phyloP scores from a whole-genome alignment of 257 asterid genomes.

The Paulownia fortunei region DNA sequence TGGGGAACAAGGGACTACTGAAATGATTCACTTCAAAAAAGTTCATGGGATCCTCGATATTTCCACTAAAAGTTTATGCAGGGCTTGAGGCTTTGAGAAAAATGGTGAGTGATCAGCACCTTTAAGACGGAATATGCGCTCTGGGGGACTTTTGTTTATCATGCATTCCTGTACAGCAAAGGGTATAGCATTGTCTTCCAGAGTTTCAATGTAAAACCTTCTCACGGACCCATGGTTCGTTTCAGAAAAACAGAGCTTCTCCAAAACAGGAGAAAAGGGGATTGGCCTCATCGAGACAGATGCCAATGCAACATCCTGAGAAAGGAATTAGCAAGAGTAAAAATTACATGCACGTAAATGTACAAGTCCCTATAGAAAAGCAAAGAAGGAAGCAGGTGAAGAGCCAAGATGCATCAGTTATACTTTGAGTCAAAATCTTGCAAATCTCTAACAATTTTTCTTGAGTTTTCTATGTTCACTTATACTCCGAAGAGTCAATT shows the following conservation, averaged over 20 bases:
- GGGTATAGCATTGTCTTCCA: constrained; percentile 91
- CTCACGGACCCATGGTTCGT: constrained; percentile 78
- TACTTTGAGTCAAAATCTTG: background rate
- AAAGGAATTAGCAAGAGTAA: constrained; percentile 24
- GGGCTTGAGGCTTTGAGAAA: constrained; percentile 96
- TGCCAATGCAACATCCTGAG: constrained; percentile 95
- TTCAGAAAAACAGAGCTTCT: constrained; percentile 84
- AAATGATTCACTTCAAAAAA: background rate
- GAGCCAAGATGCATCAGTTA: background rate
- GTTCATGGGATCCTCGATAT: constrained; percentile 66
- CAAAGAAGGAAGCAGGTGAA: background rate
- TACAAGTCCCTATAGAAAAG: background rate
- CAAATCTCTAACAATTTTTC: background rate
- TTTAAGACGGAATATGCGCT: constrained; percentile 72
- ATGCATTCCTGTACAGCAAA: constrained; percentile 71
- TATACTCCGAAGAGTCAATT: background rate
- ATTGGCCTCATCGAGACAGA: constrained; percentile 94
- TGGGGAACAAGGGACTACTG: background rate
- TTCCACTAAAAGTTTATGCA: constrained; percentile 79
- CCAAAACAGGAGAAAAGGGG: constrained; percentile 86
- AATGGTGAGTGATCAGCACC: constrained; percentile 98
- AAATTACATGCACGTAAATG: background rate
- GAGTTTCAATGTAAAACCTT: constrained; percentile 76
- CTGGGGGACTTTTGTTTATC: constrained; percentile 71
- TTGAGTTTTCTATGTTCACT: background rate